A percentile compares a stretch with the other conserved stretches of the same genome.
Conservation (phyloP, 2,329 filamentous ascomycete species). For the Cylindrodendrum hubeiense region DNA sequence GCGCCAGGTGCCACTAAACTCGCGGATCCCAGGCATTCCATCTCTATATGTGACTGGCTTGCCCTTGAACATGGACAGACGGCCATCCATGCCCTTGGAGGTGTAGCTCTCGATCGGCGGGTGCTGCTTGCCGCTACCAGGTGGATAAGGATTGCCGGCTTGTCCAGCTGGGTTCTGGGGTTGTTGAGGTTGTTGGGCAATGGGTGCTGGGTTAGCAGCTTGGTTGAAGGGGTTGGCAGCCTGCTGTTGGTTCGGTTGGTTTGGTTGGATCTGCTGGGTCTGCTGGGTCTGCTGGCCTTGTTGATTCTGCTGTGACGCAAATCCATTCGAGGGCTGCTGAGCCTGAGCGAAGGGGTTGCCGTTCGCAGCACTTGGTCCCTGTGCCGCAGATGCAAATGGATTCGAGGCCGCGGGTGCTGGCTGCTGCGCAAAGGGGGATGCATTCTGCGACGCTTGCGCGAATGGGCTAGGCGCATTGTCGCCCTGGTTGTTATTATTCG, state of each 20-base stretch:
- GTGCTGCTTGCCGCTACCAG: constrained; percentile 58
- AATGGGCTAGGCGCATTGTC: constrained; percentile 42
- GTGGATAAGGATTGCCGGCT: constrained; percentile 56
- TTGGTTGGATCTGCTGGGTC: constrained; percentile 37
- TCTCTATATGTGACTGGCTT: constrained; percentile 71
- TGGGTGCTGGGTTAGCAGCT: constrained; percentile 31
- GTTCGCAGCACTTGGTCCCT: constrained; percentile 27
- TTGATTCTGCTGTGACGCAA: constrained; percentile 38
- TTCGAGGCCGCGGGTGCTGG: constrained; percentile 38
- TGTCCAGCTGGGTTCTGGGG: constrained; percentile 20
- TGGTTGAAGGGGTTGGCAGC: constrained; percentile 28
- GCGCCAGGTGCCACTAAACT: constrained; percentile 66
- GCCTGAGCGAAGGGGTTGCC: constrained; percentile 47
- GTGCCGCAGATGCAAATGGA: constrained; percentile 43
- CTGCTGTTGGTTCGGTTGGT: constrained; percentile 11
- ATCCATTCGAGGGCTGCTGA: constrained; percentile 39
- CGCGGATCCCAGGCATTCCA: constrained; percentile 61
- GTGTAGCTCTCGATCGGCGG: constrained; percentile 59
- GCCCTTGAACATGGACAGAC: constrained; percentile 72
- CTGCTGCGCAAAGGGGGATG: constrained; percentile 39
- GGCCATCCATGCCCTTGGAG: constrained; percentile 55
- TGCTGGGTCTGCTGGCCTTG: background rate
- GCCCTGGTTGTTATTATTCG: constrained; percentile 30
- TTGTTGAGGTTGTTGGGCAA: constrained; percentile 15
- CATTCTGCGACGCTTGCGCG: constrained; percentile 39